These are phyloP conservation scores for Erysimum cheiri DNA, from an alignment of 441 rosid genomes.

Conservation along the genomic window DNA sequence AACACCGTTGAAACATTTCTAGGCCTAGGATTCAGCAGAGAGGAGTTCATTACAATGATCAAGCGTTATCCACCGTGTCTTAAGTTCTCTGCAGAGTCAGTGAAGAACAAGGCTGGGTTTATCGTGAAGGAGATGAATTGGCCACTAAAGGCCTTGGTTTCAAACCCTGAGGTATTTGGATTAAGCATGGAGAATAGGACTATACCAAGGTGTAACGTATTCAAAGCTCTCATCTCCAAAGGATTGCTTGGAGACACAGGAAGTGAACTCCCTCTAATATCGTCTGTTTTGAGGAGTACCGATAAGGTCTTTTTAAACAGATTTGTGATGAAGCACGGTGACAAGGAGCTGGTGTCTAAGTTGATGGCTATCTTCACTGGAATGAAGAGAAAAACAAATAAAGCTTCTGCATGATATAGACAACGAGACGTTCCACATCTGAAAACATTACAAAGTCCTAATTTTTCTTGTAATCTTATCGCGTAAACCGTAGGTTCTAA, in stretches of 20 bases:
- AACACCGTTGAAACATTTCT: neutral
- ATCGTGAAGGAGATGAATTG: conserved; percentile 43
- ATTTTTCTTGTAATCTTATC: too few species aligned
- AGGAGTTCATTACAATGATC: conserved; percentile 1
- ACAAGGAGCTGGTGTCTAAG: conserved; percentile 25
- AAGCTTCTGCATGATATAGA: neutral
- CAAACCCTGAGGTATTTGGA: conserved; percentile 21
- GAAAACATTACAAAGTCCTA: neutral
- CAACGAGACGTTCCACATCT: neutral
- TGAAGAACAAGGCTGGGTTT: conserved; percentile 34
- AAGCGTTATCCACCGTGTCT: neutral
- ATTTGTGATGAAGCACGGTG: conserved; percentile 39
- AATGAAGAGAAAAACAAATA: neutral
- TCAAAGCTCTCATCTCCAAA: conserved; percentile 35
- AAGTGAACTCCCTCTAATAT: conserved; percentile 16
- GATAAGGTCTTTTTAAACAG: conserved; percentile 34
- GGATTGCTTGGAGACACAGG: conserved; percentile 12
- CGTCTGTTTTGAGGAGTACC: conserved; percentile 24
- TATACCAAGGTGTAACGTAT: conserved; percentile 27
- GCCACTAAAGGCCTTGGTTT: conserved; percentile 30
- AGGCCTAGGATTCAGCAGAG: conserved; percentile 25
- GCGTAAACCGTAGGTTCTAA: neutral
- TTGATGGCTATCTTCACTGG: conserved; percentile 34
- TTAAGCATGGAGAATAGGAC: conserved; percentile 31
- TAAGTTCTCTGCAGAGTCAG: conserved; percentile 19